phyloP scores from a whole-genome alignment of 2,329 filamentous ascomycete genomes.

The Coleophoma crateriformis region DNA sequence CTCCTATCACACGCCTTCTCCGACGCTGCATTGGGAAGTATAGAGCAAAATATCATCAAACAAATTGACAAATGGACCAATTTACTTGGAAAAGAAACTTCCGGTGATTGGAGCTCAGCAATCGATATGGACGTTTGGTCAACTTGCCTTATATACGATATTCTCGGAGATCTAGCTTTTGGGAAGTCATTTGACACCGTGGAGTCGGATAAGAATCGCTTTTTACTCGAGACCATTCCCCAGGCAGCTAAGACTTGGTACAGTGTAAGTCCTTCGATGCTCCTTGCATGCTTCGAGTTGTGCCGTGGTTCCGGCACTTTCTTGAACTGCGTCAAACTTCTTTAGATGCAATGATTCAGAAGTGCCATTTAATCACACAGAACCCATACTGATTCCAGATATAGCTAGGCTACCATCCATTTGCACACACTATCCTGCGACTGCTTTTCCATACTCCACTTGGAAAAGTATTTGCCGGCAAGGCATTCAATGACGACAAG shows the following conservation, averaged over 20 bases:
- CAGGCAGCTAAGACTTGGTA: neutral
- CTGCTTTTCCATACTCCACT: neutral
- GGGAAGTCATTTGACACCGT: slow-evolving; percentile 23
- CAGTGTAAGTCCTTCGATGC: neutral
- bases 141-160: slow-evolving; percentile 21
- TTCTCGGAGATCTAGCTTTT: slow-evolving; percentile 26
- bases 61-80: slow-evolving; percentile 16
- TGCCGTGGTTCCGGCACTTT: no score
- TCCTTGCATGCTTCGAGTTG: no score
- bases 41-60: neutral
- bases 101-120: neutral
- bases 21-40: neutral
- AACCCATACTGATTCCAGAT: neutral
- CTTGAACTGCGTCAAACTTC: no score
- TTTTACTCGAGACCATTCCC: neutral
- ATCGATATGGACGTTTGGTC: slow-evolving; percentile 28
- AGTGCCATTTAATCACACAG: no score
- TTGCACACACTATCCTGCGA: neutral
- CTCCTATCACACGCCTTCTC: neutral
- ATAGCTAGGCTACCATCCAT: neutral
- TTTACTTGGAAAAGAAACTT: slow-evolving; percentile 34
- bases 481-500: neutral
- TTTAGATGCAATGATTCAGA: no score
- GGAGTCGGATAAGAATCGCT: neutral
- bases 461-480: neutral